Conservation (phyloP, 192 early-diverging fungal species). For the Diversispora eburnea region DNA sequence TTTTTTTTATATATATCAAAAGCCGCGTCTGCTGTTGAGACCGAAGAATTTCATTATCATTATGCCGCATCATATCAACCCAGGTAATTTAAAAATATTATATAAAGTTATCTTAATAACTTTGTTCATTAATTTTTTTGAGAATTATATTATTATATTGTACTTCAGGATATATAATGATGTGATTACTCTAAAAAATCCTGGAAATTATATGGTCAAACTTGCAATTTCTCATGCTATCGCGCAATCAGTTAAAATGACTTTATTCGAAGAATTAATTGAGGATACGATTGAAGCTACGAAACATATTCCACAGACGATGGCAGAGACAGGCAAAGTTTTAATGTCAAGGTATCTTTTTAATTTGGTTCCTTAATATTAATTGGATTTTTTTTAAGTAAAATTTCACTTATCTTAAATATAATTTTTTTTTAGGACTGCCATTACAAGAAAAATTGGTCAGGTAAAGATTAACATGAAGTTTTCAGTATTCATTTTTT, state of each 20-base stretch:
- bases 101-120: neutral
- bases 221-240: constrained; percentile 94
- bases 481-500: no score
- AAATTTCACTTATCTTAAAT: no score
- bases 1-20: constrained; percentile 18
- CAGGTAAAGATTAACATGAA: constrained; percentile 39
- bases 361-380: neutral
- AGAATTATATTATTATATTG: constrained; percentile 13
- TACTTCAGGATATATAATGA: constrained; percentile 81
- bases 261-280: constrained; percentile 86
- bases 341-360: constrained; percentile 66
- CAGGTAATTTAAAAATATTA: constrained; percentile 35
- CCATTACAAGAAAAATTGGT: constrained; percentile 93
- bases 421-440: constrained; percentile 62
- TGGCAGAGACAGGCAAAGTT: constrained; percentile 92
- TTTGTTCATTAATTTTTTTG: constrained; percentile 4
- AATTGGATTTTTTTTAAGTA: constrained; percentile 29
- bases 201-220: constrained; percentile 83
- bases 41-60: constrained; percentile 76
- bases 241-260: constrained; percentile 92
- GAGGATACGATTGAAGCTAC: constrained; percentile 89
- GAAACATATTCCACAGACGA: constrained; percentile 84
- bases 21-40: constrained; percentile 69
- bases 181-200: constrained; percentile 76
- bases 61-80: constrained; percentile 66